Base-by-base conservation (phyloP, 768 basidiomycete species). In the button mushroom (Agaricus bisporus) region DNA sequence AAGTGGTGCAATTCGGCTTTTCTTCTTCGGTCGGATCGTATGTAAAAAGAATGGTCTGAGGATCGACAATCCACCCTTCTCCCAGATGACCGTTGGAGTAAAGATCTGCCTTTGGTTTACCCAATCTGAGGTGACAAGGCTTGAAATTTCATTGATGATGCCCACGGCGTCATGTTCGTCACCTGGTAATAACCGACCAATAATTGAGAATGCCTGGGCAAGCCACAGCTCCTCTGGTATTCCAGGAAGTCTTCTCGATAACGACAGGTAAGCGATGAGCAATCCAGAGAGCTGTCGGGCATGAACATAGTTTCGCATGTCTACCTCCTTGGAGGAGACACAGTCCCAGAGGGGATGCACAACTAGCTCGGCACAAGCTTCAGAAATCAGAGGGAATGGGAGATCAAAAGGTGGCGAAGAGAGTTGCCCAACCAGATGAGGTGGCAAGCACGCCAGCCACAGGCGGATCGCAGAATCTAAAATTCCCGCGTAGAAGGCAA, bases 171-270 rank as follows among this genome's bases (percentile, higher is more conserved):
- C 62, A 1, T 78, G 78, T 63, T 95, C 93, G 58, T 95, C 88
- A 11, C 92, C 91, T 0, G 86, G 88, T 11, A 83, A 70, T 20
- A 86, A 70, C 32, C 76, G 69, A 12, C 68, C 59, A 0, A 88
- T 59, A 43, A 88, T 75, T 0, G 78, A 68, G 32, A 85, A 75
- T 2, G 82, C 80, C 57, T 87, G 85, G 0, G 82, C 80, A 37
- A 85, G 69, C 87, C 88, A 89, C 17, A 83, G 62, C 50, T 81
- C 75, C 26, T 74, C 68, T 4, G 78, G 68, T n/a, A 76, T 76
- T 18, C 68, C 76, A 5, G 87, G 85, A 11, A 83, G 71, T 11
- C 72, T 65, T 25, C 75, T 72, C 2, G 83, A 87, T n/a, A 89
- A 67, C 2, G 69, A 70, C 43, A 90, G 77, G 54, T 85, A 86